Conservation (phyloP, 495 filamentous ascomycete species). For the Massariosphaeria phaeospora region DNA sequence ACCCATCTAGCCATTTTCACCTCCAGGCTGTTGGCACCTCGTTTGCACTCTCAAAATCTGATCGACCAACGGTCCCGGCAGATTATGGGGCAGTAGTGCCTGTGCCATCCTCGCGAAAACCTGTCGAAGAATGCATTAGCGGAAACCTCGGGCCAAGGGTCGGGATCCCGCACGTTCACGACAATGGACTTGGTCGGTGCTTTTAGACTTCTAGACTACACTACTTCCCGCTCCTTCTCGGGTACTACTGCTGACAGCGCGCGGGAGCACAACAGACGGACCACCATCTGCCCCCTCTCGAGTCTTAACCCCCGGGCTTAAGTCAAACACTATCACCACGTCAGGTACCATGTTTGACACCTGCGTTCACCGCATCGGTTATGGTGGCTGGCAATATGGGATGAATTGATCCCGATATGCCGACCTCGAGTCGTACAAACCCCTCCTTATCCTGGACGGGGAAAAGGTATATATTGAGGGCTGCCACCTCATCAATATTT, state of each 20-base stretch:
- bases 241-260: conserved; percentile 14
- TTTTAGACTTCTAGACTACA: background rate
- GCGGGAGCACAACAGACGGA: conserved; percentile 9
- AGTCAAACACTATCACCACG: background rate
- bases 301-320: background rate
- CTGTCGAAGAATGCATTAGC: background rate
- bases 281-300: background rate
- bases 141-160: conserved; percentile 5
- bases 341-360: conserved; percentile 10
- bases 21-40: background rate
- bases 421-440: background rate
- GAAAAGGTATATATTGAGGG: conserved; percentile 22
- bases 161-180: conserved; percentile 3
- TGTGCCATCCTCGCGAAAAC: conserved; percentile 8
- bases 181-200: too few relatives aligned
- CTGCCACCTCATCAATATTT: conserved; percentile 2
- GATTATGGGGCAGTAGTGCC: background rate
- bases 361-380: background rate
- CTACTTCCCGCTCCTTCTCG: background rate
- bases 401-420: background rate
- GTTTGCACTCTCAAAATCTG: background rate
- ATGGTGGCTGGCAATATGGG: background rate
- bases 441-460: background rate
- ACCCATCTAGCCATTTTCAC: background rate
- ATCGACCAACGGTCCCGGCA: background rate